Evolutionary conservation across 148 eudicot species (phyloP), one percentile per base, ranked within the genome.

Genomic region (Silene latifolia): DNA sequence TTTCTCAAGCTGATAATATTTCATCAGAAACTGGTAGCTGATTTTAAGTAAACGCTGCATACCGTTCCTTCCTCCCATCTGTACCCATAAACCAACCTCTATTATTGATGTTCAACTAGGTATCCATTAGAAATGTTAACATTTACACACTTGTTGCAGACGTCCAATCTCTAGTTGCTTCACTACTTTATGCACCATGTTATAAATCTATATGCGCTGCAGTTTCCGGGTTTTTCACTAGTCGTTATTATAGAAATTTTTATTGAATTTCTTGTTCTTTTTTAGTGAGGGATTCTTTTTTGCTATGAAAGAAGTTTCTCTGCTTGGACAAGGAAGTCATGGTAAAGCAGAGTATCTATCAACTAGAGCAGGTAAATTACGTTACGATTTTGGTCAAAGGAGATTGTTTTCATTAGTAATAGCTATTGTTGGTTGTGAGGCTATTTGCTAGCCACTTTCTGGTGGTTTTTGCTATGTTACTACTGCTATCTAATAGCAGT

Each of bases 231-330:
- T 48, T 57, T 47, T 27, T 73, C 46, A 27, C 59, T 66, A 32
- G 13, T 75, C 0, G 17, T 59, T 67, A 19, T 27, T 27, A 17
- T 21, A 42, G 35, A 44, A 23, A 61, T n/a, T n/a, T 72, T 70
- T 75, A 63, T 44, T 39, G 44, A 46, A 48, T 44, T 51, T 20
- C 62, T 58, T 14, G 67, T 67, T 78, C 47, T 29, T 80, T 76
- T 84, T 83, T 82, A 92, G 98, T n/a, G 86, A 81, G 76, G 96
- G 96, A 48, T 72, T 76, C 83, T n/a, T n/a, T n/a, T n/a, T n/a
- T n/a, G n/a, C n/a, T n/a, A n/a, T n/a, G n/a, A n/a, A n/a, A n/a
- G n/a, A n/a, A n/a, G n/a, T n/a, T n/a, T n/a, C n/a, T n/a, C n/a
- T n/a, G n/a, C n/a, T n/a, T n/a, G n/a, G n/a, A n/a, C n/a, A n/a